Evolutionary conservation across 768 basidiomycete species (phyloP).

Genomic region (Flagelloscypha sp.): DNA sequence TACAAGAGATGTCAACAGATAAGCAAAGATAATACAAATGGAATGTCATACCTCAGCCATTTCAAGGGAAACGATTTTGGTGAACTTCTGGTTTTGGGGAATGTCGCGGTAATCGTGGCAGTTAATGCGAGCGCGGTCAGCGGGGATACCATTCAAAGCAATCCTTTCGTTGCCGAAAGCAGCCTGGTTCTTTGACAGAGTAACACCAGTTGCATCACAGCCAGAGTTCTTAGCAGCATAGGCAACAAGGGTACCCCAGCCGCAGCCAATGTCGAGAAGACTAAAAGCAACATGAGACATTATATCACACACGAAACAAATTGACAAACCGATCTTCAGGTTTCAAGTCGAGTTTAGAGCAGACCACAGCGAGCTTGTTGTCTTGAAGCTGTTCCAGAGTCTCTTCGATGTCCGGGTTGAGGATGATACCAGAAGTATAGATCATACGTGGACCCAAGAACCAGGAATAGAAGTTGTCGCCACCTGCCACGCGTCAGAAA

Average conservation of each 20-base stretch:
- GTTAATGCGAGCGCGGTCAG: conserved; percentile 78
- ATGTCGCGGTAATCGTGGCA: conserved; percentile 93
- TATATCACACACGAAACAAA: conserved; percentile 22
- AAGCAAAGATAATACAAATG: conserved; percentile 1
- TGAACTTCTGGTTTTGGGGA: conserved; percentile 59
- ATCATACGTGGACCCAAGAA: conserved; percentile 96
- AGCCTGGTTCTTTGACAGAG: conserved; percentile 84
- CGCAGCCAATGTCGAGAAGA: conserved; percentile 81
- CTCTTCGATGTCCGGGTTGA: conserved; percentile 60
- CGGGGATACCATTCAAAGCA: conserved; percentile 59
- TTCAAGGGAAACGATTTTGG: conserved; percentile 93
- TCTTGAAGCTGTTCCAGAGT: conserved; percentile 93
- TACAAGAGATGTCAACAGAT: conserved; percentile 17
- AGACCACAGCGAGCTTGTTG: conserved; percentile 94
- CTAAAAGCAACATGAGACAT: conserved; percentile 20
- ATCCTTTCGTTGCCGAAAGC: conserved; percentile 89
- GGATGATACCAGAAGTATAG: conserved; percentile 90
- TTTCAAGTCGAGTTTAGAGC: conserved; percentile 86
- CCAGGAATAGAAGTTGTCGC: conserved; percentile 90
- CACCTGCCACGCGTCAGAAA: conserved; percentile 36
- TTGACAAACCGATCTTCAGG: conserved; percentile 61
- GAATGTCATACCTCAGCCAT: conserved; percentile 79
- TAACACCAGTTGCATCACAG: conserved; percentile 95
- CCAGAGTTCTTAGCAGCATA: conserved; percentile 96
- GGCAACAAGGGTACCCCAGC: conserved; percentile 93